phyloP scores from a whole-genome alignment of 2,329 filamentous ascomycete species.

The Neonectria magnoliae region DNA sequence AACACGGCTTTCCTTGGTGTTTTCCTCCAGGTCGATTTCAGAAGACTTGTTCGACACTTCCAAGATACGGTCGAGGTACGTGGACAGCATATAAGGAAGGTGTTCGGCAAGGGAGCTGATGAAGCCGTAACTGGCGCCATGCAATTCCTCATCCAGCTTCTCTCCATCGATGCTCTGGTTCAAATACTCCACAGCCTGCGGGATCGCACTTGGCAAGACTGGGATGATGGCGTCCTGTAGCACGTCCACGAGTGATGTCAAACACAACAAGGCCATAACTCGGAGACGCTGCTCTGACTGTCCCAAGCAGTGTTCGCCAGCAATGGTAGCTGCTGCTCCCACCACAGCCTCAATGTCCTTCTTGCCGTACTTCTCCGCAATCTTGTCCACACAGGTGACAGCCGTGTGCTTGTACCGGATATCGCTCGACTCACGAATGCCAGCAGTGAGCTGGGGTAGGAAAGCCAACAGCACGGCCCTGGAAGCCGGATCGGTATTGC shows the following conservation, averaged over 20 bases:
- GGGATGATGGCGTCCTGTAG: slow-evolving; percentile 87
- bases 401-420: slow-evolving; percentile 84
- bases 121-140: slow-evolving; percentile 85
- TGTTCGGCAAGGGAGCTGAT: slow-evolving; percentile 83
- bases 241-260: slow-evolving; percentile 90
- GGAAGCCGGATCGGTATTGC: slow-evolving; percentile 73
- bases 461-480: slow-evolving; percentile 80
- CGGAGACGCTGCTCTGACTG: slow-evolving; percentile 77
- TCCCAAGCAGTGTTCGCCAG: slow-evolving; percentile 79
- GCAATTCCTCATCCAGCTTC: slow-evolving; percentile 69
- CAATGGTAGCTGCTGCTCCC: slow-evolving; percentile 79
- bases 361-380: slow-evolving; percentile 94
- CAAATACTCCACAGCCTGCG: slow-evolving; percentile 77
- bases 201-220: slow-evolving; percentile 79
- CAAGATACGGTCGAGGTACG: slow-evolving; percentile 78
- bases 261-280: slow-evolving; percentile 85
- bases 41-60: slow-evolving; percentile 78
- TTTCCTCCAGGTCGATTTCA: slow-evolving; percentile 66
- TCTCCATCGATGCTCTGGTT: slow-evolving; percentile 66
- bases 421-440: slow-evolving; percentile 78
- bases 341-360: slow-evolving; percentile 83
- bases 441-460: slow-evolving; percentile 78
- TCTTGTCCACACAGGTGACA: slow-evolving; percentile 89
- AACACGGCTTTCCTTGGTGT: slow-evolving; percentile 71
- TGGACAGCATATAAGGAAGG: slow-evolving; percentile 88